These are phyloP conservation scores for Striga asiatica DNA, from an alignment of 257 asterid genomes.

Conservation along the genomic window DNA sequence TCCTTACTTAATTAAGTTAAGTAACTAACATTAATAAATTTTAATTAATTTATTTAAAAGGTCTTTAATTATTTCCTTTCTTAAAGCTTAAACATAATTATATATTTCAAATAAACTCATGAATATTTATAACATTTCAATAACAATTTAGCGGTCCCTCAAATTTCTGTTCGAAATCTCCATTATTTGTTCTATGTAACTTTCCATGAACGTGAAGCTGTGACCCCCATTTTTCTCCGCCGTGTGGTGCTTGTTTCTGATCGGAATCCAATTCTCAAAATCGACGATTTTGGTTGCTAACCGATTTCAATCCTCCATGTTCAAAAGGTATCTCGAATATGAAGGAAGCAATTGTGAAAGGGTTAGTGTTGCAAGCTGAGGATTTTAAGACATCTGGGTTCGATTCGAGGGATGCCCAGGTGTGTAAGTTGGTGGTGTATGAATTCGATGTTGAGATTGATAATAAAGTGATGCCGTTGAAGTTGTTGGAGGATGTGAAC, in stretches of 20 bases:
- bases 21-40: too few relatives aligned
- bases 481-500: constrained; percentile 88
- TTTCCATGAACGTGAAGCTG: constrained; percentile 25
- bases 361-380: constrained; percentile 75
- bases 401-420: constrained; percentile 74
- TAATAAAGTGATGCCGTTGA: constrained; percentile 65
- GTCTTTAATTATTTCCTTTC: too few relatives aligned
- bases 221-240: neutral
- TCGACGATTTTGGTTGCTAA: constrained; percentile 23
- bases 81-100: too few relatives aligned
- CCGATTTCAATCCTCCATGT: constrained; percentile 27
- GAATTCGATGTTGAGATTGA: constrained; percentile 91
- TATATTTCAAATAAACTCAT: too few relatives aligned
- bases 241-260: constrained; percentile 20
- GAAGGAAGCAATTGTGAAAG: constrained; percentile 82
- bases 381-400: constrained; percentile 76
- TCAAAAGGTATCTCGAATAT: constrained; percentile 59
- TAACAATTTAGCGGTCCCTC: neutral
- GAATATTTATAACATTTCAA: too few relatives aligned
- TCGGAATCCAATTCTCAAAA: constrained; percentile 17
- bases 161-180: too few relatives aligned
- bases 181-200: neutral
- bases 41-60: too few relatives aligned
- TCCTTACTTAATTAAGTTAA: too few relatives aligned
- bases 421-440: constrained; percentile 77